These are phyloP conservation scores for Anthracocystis setariae DNA, from an alignment of 1,284 basidiomycete genomes.

Conservation along the genomic window DNA sequence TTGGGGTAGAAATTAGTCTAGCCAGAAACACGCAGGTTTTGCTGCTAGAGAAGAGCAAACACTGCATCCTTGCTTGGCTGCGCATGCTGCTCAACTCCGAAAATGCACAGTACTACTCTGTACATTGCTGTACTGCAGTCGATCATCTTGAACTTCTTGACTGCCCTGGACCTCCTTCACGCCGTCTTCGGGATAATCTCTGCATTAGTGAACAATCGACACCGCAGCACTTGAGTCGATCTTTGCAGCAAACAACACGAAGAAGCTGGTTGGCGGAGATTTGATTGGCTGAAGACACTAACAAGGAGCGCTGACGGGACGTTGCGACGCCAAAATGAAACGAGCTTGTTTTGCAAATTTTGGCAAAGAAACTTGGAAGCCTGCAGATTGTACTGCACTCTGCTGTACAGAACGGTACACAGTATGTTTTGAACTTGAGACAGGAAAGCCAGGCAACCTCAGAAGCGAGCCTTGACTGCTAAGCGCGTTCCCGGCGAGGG, in stretches of 20 bases:
- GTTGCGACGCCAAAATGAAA: slow-evolving; percentile 1
- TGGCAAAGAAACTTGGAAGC: not conserved
- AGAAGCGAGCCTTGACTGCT: slow-evolving; percentile 9
- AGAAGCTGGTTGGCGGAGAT: slow-evolving; percentile 1
- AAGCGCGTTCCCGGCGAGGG: not conserved
- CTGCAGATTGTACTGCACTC: not conserved
- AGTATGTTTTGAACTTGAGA: too few relatives aligned
- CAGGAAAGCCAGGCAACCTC: slow-evolving; percentile 22
- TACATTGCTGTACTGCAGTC: too few relatives aligned
- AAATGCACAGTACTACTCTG: too few relatives aligned
- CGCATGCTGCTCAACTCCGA: slow-evolving; percentile 12
- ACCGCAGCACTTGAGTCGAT: slow-evolving; percentile 30
- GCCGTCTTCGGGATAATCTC: not conserved
- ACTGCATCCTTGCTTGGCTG: slow-evolving; percentile 22
- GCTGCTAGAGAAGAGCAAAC: slow-evolving; percentile 33
- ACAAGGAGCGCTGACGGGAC: not conserved
- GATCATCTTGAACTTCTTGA: not conserved
- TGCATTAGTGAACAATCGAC: slow-evolving; percentile 1
- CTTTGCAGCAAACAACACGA: slow-evolving; percentile 32
- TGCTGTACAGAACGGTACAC: too few relatives aligned
- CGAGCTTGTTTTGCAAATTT: too few relatives aligned
- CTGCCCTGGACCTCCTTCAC: not conserved
- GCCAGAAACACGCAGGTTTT: slow-evolving; percentile 7
- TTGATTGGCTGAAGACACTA: slow-evolving; percentile 16
- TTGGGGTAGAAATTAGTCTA: slow-evolving; percentile 20